Evolutionary conservation across 2,329 filamentous ascomycete genomes (phyloP).

Genomic region (Apiospora koreana): DNA sequence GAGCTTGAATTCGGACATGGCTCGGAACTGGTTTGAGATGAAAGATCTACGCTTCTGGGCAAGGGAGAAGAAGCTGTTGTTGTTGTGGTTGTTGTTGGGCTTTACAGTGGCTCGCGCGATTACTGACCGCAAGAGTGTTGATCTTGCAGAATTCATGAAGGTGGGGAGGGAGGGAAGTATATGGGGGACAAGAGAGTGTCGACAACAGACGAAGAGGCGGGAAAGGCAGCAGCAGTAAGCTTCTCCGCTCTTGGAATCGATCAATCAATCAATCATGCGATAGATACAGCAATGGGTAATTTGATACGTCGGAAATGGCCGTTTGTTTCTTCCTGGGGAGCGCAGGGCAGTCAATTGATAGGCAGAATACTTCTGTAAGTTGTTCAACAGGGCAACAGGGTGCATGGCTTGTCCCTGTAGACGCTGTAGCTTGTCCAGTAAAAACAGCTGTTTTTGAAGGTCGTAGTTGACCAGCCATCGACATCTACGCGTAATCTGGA

Average conservation of each 20-base stretch:
- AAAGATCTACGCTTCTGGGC: not conserved
- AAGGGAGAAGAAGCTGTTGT: not conserved
- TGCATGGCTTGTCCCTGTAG: slow-evolving; percentile 11
- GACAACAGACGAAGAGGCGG: not conserved
- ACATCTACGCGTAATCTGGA: slow-evolving; percentile 26
- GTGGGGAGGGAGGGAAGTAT: not conserved
- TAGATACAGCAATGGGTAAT: not conserved
- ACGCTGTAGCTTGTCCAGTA: not conserved
- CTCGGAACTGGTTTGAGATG: slow-evolving; percentile 20
- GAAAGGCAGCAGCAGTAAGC: not conserved
- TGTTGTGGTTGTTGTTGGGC: too few species aligned
- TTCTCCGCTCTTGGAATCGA: not conserved
- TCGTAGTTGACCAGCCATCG: slow-evolving; percentile 20
- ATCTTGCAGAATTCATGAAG: slow-evolving; percentile 7
- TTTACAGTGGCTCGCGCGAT: not conserved
- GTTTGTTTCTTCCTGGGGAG: not conserved
- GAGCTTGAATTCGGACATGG: slow-evolving; percentile 67
- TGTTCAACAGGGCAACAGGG: slow-evolving; percentile 1
- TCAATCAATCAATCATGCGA: slow-evolving; percentile 1
- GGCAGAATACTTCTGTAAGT: not conserved
- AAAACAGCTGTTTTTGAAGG: slow-evolving; percentile 7
- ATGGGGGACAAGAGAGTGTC: not conserved
- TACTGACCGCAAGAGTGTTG: not conserved
- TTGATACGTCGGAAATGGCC: not conserved
- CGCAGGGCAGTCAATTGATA: not conserved